Evolutionary conservation across 2,329 filamentous ascomycete genomes (phyloP).

Genomic region (Fusarium gaditjirri): DNA sequence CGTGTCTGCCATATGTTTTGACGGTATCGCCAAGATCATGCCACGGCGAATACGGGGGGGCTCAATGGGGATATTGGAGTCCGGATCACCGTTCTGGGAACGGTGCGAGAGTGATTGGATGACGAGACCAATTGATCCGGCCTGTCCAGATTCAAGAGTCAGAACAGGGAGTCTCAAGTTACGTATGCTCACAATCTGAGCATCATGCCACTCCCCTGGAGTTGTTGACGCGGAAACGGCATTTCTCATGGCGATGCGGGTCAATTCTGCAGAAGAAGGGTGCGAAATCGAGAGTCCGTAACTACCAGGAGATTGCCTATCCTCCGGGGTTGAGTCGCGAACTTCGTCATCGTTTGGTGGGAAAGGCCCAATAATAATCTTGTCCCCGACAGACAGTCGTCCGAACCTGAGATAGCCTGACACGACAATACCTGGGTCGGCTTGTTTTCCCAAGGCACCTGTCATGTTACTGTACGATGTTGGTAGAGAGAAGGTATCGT

Average conservation of each 20-base stretch:
- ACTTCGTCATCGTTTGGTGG: constrained; percentile 64
- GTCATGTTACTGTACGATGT: constrained; percentile 60
- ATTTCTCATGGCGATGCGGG: constrained; percentile 63
- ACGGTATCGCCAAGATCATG: constrained; percentile 79
- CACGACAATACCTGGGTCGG: constrained; percentile 74
- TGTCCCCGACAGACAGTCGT: constrained; percentile 79
- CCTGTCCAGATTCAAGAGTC: constrained; percentile 80
- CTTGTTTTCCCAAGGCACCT: constrained; percentile 18
- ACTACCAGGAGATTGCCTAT: constrained; percentile 58
- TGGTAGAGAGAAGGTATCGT: constrained; percentile 85
- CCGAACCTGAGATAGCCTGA: constrained; percentile 88
- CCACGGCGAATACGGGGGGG: constrained; percentile 73
- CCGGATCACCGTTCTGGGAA: constrained; percentile 8
- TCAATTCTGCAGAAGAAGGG: constrained; percentile 63
- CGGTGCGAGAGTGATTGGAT: constrained; percentile 55
- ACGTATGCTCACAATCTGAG: constrained; percentile 85
- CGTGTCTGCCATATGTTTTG: constrained; percentile 66
- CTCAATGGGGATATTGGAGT: constrained; percentile 23
- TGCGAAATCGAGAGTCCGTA: constrained; percentile 64
- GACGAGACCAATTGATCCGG: constrained; percentile 86
- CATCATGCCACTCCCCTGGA: constrained; percentile 80
- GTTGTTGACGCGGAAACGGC: constrained; percentile 61
- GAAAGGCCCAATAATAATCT: constrained; percentile 83
- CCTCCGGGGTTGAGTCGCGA: constrained; percentile 53
- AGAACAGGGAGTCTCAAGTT: constrained; percentile 87